Base-by-base conservation (phyloP, 2,329 filamentous ascomycete genomes). In the Aureobasidium pullulans region DNA sequence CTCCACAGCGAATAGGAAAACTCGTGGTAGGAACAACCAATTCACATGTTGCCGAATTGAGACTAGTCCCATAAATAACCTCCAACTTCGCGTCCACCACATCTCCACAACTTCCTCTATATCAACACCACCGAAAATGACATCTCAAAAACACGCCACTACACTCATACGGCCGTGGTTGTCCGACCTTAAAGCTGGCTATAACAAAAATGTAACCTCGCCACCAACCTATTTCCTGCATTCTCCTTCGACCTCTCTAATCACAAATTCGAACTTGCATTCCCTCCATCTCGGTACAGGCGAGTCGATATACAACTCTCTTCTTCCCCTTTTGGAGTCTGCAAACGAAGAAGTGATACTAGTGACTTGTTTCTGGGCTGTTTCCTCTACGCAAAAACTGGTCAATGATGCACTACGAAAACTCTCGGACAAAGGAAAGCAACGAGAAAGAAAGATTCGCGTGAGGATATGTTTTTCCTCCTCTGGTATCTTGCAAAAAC, bases 281-380 rank as follows among this genome's bases (percentile, higher is more conserved):
- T 66, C 65, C 2, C 69, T 79, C 52, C 63, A 66, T n/a, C 73
- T 76, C 5, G 77, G 77, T 10, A 79, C 76, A 1, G 78, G 77
- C 44, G 71, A 71, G 19, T 65, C 69, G 7, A 72, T 81, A 54
- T 78, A 52, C 2, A 49, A 65, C 2, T 67, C 70, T 3, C 75
- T 90, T 6, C 72, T 86, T 0, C 83, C 87, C 1, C 82, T 84
- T 8, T 79, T 92, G 3, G 73, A 82, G 4, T 69, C 73, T 0
- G 85, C 88, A 2, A 75, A 80, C 37, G 73, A 79, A 49, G 88
- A 90, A 66, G 75, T 92, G 31, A 82, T 91, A 61, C 79, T 94
- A 43, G 87, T 91, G 6, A 93, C 89, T 8, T 93, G 89, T 71
- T 94, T 92, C 73, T 92, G 89, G 88, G 85, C 89, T 0, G 75